Conservation (phyloP, 495 filamentous ascomycete genomes). For the Halenospora varia region DNA sequence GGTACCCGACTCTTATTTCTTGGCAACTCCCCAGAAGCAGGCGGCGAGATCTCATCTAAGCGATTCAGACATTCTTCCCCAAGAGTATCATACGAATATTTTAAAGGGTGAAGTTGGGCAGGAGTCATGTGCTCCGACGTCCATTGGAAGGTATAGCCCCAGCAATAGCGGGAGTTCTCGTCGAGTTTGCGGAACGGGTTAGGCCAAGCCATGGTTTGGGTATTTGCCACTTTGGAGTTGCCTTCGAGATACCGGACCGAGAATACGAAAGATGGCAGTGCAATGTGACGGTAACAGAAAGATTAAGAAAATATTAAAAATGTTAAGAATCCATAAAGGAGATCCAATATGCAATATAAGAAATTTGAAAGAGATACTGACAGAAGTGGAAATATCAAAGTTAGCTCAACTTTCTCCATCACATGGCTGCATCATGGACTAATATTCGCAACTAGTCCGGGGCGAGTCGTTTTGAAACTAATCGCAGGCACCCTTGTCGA, state of each 20-base stretch:
- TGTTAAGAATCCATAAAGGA: background rate
- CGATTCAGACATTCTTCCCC: conserved; percentile 60
- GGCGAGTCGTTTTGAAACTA: background rate
- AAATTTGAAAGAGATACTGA: background rate
- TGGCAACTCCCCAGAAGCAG: conserved; percentile 13
- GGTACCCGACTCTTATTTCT: conserved; percentile 15
- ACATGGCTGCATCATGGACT: conserved; percentile 19
- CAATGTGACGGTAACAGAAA: background rate
- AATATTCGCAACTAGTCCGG: too few relatives aligned
- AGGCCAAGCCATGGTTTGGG: conserved; percentile 32
- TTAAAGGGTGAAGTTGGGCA: conserved; percentile 57
- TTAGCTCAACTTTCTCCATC: background rate
- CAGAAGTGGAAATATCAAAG: too few relatives aligned
- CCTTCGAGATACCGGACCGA: background rate
- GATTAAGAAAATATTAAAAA: background rate
- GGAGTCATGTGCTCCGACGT: conserved; percentile 59
- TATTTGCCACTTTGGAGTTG: background rate
- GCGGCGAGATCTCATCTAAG: conserved; percentile 53
- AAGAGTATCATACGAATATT: conserved; percentile 62
- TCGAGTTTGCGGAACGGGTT: conserved; percentile 29
- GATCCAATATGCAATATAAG: background rate
- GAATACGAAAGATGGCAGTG: background rate
- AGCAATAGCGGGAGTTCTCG: conserved; percentile 35
- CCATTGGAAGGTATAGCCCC: conserved; percentile 69
- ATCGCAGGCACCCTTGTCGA: background rate